Conservation (phyloP, 164 flowering plant genomes). For the Stephania yunnanensis region DNA sequence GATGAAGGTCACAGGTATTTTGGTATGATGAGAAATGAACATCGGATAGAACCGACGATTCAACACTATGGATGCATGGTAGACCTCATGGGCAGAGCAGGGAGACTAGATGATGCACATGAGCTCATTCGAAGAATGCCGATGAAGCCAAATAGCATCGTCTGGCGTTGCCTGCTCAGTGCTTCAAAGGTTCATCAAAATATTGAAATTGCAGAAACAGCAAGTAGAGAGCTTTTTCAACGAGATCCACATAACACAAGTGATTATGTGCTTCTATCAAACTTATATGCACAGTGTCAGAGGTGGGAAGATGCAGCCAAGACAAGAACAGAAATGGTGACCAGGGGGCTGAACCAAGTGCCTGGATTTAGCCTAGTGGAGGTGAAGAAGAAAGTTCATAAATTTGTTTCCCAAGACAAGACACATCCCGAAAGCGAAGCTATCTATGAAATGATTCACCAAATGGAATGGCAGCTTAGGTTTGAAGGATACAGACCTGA, state of each 20-base stretch:
- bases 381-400: conserved; percentile 44
- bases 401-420: conserved; percentile 63
- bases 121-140: conserved; percentile 62
- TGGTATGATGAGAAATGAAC: conserved; percentile 49
- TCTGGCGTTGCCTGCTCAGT: conserved; percentile 72
- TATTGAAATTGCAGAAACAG: conserved; percentile 44
- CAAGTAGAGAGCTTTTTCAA: conserved; percentile 34
- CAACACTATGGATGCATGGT: conserved; percentile 82
- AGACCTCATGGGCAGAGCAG: conserved; percentile 69
- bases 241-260: conserved; percentile 32
- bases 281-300: conserved; percentile 49
- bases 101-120: conserved; percentile 56
- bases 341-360: conserved; percentile 30
- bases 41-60: conserved; percentile 53
- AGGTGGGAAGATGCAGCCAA: conserved; percentile 52
- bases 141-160: conserved; percentile 48
- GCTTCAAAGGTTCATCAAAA: conserved; percentile 50
- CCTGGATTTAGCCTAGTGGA: conserved; percentile 64
- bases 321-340: conserved; percentile 33
- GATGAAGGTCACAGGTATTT: conserved; percentile 48
- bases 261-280: conserved; percentile 53
- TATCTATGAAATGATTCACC: conserved; percentile 65
- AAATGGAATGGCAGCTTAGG: conserved; percentile 84
- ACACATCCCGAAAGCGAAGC: conserved; percentile 35
- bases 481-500: conserved; percentile 77